These are phyloP conservation scores for Balakata baccata DNA, from an alignment of 345 rosid genomes.

Conservation along the genomic window DNA sequence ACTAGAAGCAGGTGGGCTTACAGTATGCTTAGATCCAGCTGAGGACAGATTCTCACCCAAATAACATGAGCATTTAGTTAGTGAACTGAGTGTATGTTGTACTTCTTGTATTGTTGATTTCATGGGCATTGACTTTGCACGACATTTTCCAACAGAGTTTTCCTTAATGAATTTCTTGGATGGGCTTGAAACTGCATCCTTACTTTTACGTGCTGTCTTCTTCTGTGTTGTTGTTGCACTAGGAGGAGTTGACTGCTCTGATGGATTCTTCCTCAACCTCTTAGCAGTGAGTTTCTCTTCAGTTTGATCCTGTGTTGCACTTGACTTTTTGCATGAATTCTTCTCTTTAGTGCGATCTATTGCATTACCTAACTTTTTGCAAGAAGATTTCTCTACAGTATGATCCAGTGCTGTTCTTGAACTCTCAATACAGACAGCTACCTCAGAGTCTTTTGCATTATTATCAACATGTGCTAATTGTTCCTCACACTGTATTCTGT, in stretches of 20 bases:
- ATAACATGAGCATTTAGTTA: not conserved
- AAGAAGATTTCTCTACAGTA: not conserved
- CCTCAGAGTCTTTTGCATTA: not conserved
- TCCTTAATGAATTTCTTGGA: slow-evolving; percentile 4
- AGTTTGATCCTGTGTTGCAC: not conserved
- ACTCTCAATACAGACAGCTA: not conserved
- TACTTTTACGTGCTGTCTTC: not conserved
- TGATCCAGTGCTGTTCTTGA: not conserved
- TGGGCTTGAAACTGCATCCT: not conserved
- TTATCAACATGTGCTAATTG: not conserved
- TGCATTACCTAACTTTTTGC: not conserved
- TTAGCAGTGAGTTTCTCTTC: not conserved
- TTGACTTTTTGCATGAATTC: too few relatives aligned
- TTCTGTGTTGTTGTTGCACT: not conserved
- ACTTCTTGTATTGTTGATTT: not conserved
- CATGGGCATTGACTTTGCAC: not conserved
- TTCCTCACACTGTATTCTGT: not conserved
- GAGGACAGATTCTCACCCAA: not conserved
- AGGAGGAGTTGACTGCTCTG: not conserved
- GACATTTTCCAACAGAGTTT: not conserved
- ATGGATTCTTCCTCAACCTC: not conserved
- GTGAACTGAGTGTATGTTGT: not conserved
- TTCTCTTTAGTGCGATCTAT: not conserved
- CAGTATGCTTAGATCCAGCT: not conserved
- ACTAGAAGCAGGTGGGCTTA: not conserved